Evolutionary conservation across 345 rosid species (phyloP).

Genomic region (Corchorus olitorius): DNA sequence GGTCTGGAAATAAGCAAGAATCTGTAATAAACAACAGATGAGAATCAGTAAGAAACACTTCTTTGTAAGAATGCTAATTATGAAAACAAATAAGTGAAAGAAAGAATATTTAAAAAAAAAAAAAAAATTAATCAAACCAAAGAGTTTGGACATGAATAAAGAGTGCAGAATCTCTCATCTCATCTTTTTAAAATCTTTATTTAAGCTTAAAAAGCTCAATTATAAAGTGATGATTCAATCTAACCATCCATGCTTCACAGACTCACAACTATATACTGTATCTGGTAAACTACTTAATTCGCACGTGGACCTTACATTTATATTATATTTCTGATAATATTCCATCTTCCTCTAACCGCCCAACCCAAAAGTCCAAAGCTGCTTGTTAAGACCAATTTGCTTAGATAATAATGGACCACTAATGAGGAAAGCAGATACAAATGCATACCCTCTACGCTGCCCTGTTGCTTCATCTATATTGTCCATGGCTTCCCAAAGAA

Average conservation of each 20-base stretch:
- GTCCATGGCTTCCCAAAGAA: constrained; percentile 97
- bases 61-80: constrained; percentile 1
- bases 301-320: neutral
- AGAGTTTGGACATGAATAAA: neutral
- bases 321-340: constrained; percentile 4
- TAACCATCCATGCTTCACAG: neutral
- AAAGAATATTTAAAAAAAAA: neutral
- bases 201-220: constrained; percentile 1
- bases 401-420: constrained; percentile 2
- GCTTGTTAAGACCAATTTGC: neutral
- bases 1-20: constrained; percentile 89
- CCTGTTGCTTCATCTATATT: constrained; percentile 65
- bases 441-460: constrained; percentile 74
- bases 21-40: constrained; percentile 41
- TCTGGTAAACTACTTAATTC: neutral
- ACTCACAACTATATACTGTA: neutral
- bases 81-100: too few relatives aligned
- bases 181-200: neutral
- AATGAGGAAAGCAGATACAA: constrained; percentile 2
- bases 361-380: neutral
- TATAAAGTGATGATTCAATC: neutral
- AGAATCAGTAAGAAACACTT: constrained; percentile 12
- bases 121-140: neutral
- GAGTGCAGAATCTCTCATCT: neutral
- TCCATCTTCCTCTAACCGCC: neutral